Evolutionary conservation across 1,139 yeast species (phyloP).

Genomic region (Spencermartinsiella ligniputridi): DNA sequence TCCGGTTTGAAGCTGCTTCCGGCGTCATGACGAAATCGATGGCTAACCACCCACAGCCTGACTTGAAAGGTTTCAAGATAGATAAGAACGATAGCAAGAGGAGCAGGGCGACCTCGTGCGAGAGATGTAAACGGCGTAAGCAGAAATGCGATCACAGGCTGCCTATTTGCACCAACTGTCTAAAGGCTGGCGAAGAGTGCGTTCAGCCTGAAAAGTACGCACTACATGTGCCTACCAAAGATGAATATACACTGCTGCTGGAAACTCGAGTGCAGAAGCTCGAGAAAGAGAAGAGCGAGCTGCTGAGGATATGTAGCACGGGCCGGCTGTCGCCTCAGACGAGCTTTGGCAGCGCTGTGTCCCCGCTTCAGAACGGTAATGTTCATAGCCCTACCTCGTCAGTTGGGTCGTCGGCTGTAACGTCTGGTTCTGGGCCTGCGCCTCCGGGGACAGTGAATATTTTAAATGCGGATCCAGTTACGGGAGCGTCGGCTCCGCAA

Average conservation of each 20-base stretch:
- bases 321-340: neutral
- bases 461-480: constrained; percentile 23
- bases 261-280: constrained; percentile 48
- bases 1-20: too few relatives aligned
- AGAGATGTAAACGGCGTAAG: constrained; percentile 27
- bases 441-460: constrained; percentile 20
- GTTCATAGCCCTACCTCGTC: neutral
- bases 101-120: constrained; percentile 29
- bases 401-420: neutral
- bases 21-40: neutral
- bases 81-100: constrained; percentile 7
- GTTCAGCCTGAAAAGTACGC: constrained; percentile 54
- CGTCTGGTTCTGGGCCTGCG: neutral
- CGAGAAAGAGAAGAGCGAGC: constrained; percentile 33
- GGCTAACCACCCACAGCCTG: neutral
- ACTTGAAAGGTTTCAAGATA: constrained; percentile 1
- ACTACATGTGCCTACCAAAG: constrained; percentile 28
- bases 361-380: neutral
- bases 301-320: neutral
- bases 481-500: constrained; percentile 24
- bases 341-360: neutral
- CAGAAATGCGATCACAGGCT: constrained; percentile 50
- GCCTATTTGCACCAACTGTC: constrained; percentile 58
- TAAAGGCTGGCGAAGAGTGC: constrained; percentile 53
- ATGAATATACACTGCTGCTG: constrained; percentile 48